phyloP scores from a whole-genome alignment of 331 rosid genomes.

The Pyrus hybrid region DNA sequence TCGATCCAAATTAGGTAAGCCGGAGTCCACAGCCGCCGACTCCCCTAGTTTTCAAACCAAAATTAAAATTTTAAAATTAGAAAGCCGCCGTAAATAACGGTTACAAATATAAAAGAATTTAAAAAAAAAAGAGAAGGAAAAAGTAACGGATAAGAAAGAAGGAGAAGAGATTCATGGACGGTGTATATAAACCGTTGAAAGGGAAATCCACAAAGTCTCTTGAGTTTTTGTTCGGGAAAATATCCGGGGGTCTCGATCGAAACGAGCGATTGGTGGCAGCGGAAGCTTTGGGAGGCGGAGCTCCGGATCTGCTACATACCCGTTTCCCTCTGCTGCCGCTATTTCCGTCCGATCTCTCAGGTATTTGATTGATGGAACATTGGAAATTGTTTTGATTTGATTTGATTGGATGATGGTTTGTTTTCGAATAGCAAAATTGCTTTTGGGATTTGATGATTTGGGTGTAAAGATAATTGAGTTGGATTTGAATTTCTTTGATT shows the following conservation, averaged over 20 bases:
- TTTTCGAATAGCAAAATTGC: background rate
- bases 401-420: background rate
- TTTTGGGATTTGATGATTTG: background rate
- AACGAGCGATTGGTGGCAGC: background rate
- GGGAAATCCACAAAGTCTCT: background rate
- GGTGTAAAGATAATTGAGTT: too few species aligned
- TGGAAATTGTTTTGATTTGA: background rate
- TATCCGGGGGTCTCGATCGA: background rate
- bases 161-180: background rate
- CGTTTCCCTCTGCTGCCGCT: slow-evolving; percentile 10
- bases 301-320: slow-evolving; percentile 3
- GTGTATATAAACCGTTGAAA: background rate
- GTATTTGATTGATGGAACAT: background rate
- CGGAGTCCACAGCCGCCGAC: background rate
- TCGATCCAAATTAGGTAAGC: background rate
- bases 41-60: background rate
- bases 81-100: background rate
- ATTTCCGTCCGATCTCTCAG: slow-evolving; percentile 10
- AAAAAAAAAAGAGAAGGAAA: background rate
- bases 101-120: too few species aligned
- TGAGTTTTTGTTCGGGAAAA: background rate
- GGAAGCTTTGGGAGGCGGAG: slow-evolving; percentile 10
- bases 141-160: slow-evolving; percentile 1
- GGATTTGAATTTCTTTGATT: background rate
- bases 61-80: background rate